Evolutionary conservation across 768 basidiomycete species (phyloP), one percentile per base, ranked within the genome.

Genomic region (Multifurca ochricompacta): DNA sequence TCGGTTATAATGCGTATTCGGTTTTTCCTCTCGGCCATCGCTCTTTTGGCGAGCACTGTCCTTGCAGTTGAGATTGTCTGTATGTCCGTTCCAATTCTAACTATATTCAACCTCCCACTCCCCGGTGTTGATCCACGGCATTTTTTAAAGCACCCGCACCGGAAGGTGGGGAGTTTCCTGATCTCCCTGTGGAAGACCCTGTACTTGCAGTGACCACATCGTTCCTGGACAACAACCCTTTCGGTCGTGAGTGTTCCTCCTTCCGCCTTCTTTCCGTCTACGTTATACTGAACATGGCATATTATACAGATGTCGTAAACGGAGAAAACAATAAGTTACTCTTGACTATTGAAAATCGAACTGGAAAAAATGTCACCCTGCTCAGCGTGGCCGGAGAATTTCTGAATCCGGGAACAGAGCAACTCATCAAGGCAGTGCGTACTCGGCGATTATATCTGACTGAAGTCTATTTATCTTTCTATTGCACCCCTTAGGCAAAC

Each of bases 301-400:
- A 28, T 28, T 18, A 18, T 58, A n/a, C 63, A 91, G 89, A 90
- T 55, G 72, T 91, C 45, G 81, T 91, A 30, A 92, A 92, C 62
- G 89, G 89, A 54, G 86, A 89, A 73, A 80, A 77, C 64, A 92
- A 90, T 65, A 70, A 76, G 30, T 70, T 92, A 31, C 69, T 69
- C 23, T 68, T 92, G 45, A 68, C 74, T 25, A 74, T 91, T 11
- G 87, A 89, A 68, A 92, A 89, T 69, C 85, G 79, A 67, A 84
- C 85, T 10, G 78, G 78, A 61, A 76, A 75, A 62, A 87, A 90
- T 59, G 74, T 86, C 45, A 87, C 86, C 2, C 70, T 91, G 16
- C 66, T 80, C 56, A 76, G 70, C 61, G 74, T 87, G 54, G 76
- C 78, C 48, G 88, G 85, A 39, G 82, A 86, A 32, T 72, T 91